Evolutionary conservation across 495 filamentous ascomycete genomes (phyloP).

Genomic region (Xylaria acuta): DNA sequence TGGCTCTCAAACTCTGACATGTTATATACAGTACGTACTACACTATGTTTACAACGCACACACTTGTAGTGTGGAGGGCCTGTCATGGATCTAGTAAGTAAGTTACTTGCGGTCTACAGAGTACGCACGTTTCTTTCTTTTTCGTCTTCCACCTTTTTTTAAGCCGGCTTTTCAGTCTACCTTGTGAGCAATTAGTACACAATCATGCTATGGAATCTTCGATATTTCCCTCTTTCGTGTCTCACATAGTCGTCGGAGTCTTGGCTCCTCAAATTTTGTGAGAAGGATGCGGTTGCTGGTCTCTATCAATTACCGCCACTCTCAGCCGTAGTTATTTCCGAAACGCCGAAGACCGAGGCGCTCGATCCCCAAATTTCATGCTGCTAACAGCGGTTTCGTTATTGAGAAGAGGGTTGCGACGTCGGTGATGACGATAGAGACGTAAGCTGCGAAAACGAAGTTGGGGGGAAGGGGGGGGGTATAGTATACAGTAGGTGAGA

Average conservation of each 20-base stretch:
- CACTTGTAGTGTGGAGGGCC: background rate
- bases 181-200: background rate
- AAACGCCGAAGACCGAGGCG: slow-evolving; percentile 5
- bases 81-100: background rate
- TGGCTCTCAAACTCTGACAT: too few relatives aligned
- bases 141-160: background rate
- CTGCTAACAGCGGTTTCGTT: slow-evolving; percentile 14
- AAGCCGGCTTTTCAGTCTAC: background rate
- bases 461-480: too few relatives aligned
- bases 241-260: background rate
- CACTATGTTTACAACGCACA: slow-evolving; percentile 4
- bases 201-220: background rate
- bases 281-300: background rate
- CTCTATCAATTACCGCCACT: background rate
- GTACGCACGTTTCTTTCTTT: background rate
- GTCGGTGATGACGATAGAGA: slow-evolving; percentile 14
- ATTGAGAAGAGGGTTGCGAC: background rate
- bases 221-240: background rate
- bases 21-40: too few relatives aligned
- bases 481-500: background rate
- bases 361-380: background rate
- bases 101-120: background rate
- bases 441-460: background rate
- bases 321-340: background rate
- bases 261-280: background rate